Evolutionary conservation across 495 filamentous ascomycete genomes (phyloP).

Genomic region (Apiosordaria backusii): DNA sequence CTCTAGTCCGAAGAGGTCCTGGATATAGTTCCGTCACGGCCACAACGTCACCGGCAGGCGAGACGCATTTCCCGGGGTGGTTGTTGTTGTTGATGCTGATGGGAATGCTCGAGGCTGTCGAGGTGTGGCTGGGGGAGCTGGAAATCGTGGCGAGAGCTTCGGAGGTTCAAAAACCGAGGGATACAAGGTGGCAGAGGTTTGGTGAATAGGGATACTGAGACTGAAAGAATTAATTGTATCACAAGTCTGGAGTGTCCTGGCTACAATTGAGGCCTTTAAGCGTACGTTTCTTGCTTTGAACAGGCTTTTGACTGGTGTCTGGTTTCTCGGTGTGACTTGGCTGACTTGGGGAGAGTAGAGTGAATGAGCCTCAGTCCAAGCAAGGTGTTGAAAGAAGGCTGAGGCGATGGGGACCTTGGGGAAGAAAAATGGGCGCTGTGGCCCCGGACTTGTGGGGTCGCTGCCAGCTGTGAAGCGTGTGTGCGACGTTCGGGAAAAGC

Average conservation of each 20-base stretch:
- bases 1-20: not conserved
- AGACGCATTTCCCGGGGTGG: slow-evolving; percentile 39
- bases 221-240: not conserved
- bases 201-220: not conserved
- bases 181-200: not conserved
- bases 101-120: slow-evolving; percentile 31
- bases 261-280: not conserved
- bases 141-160: slow-evolving; percentile 50
- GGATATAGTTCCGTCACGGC: slow-evolving; percentile 16
- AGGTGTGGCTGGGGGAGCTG: slow-evolving; percentile 52
- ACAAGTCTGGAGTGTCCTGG: not conserved
- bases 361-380: slow-evolving; percentile 10
- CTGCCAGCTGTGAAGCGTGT: slow-evolving; percentile 2
- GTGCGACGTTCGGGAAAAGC: slow-evolving; percentile 13
- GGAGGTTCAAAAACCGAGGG: not conserved
- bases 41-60: slow-evolving; percentile 34
- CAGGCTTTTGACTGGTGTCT: not conserved
- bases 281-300: not conserved
- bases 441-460: slow-evolving; percentile 5
- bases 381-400: slow-evolving; percentile 14
- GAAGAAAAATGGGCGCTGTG: slow-evolving; percentile 20
- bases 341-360: slow-evolving; percentile 1
- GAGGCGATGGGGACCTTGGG: slow-evolving; percentile 10
- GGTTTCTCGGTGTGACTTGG: not conserved
- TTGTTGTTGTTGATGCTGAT: slow-evolving; percentile 16